Evolutionary conservation across 768 basidiomycete species (phyloP).

Genomic region (Megacollybia marginata): DNA sequence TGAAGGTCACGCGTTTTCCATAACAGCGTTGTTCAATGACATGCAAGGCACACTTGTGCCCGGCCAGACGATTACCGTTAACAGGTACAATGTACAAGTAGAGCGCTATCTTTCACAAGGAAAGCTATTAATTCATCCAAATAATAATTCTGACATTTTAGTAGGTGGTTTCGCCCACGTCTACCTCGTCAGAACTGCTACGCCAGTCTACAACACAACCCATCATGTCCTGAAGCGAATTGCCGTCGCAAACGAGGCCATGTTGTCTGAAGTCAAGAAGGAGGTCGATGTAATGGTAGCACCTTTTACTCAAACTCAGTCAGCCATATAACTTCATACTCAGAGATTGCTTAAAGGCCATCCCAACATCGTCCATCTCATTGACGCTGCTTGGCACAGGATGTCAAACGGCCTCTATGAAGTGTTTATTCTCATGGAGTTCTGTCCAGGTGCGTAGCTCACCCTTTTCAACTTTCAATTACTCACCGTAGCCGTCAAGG

Average conservation of each 20-base stretch:
- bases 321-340: slow-evolving; percentile 22
- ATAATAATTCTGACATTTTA: slow-evolving; percentile 8
- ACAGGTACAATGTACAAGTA: slow-evolving; percentile 84
- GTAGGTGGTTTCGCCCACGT: slow-evolving; percentile 97
- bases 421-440: slow-evolving; percentile 99
- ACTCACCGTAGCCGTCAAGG: slow-evolving; percentile 35
- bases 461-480: not conserved
- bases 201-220: slow-evolving; percentile 84
- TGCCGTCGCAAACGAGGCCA: slow-evolving; percentile 81
- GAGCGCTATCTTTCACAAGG: slow-evolving; percentile 96
- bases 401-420: slow-evolving; percentile 82
- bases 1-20: slow-evolving; percentile 32
- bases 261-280: slow-evolving; percentile 90
- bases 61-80: slow-evolving; percentile 86
- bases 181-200: slow-evolving; percentile 84
- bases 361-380: slow-evolving; percentile 92
- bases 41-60: slow-evolving; percentile 57
- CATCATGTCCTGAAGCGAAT: slow-evolving; percentile 97
- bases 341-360: slow-evolving; percentile 88
- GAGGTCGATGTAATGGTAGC: slow-evolving; percentile 99
- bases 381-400: slow-evolving; percentile 89
- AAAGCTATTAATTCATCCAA: slow-evolving; percentile 21
- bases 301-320: slow-evolving; percentile 15
- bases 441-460: slow-evolving; percentile 65
- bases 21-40: slow-evolving; percentile 22